Base-by-base conservation (phyloP, 1,284 basidiomycete species). In the Hemileccinum hortonii region DNA sequence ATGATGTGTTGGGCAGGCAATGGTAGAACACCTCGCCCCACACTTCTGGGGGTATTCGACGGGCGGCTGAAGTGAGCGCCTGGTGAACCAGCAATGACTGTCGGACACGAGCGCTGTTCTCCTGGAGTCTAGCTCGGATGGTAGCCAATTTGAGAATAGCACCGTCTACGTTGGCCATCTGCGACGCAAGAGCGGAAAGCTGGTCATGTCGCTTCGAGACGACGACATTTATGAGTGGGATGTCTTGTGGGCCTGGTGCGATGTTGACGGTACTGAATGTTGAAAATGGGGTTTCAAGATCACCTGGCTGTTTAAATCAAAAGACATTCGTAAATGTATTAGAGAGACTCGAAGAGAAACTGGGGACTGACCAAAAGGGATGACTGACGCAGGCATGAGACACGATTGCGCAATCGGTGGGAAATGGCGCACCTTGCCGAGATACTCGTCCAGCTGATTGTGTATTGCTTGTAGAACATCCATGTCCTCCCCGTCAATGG, bases 21-120 rank as follows among this genome's bases (percentile, higher is more conserved):
- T 67, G 61, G 24, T 58, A 57, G 57, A 78, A 78, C 21, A 76
- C 68, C 35, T 72, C 66, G 6, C 68, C 61, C 6, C 75, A 56
- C 21, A 75, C 56, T 51, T 78, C 75, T 14, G 69, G 62, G 6
- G 74, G 73, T 26, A 68, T 55, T 3, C 69, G 66, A 43, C 39
- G 67, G 65, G 42, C 64, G 58, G 52, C 58, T 50, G 48, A 67
- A 37, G 29, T 50, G 15, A 63, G 54, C 24, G 61, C 59, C 40
- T 49, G 49, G 42, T 64, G 63, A 42, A 39, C 48, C 36, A 53
- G 29, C 1, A 67, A 22, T 1, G 64, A 67, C 33, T 38, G 38
- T 29, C 47, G 58, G 24, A 65, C 49, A 22, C 30, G 56, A 26
- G 21, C 26, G 29, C 51, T 53, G n/a, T 47, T 56, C 30, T 57